Conservation (phyloP, 2,329 filamentous ascomycete species). For the Colletotrichum scovillei region DNA sequence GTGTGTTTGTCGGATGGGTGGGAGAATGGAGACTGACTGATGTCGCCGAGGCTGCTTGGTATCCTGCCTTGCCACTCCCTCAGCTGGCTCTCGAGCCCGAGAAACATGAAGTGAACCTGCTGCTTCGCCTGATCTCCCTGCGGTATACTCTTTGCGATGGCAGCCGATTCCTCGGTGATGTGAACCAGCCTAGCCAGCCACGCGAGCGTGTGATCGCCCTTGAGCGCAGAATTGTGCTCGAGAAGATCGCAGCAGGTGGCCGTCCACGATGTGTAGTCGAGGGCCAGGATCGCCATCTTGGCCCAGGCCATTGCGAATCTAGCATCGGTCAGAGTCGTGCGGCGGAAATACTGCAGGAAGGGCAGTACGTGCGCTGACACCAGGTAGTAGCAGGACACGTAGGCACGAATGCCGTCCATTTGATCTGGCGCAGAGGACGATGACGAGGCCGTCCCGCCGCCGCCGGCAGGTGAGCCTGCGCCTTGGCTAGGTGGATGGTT, state of each 20-base stretch:
- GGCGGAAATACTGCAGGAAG: conserved; percentile 29
- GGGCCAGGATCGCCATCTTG: conserved; percentile 42
- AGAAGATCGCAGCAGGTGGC: conserved; percentile 57
- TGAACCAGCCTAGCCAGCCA: conserved; percentile 57
- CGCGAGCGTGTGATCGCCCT: conserved; percentile 55
- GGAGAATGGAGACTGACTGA: conserved; percentile 36
- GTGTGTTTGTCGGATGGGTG: conserved; percentile 44
- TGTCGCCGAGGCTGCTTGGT: conserved; percentile 25
- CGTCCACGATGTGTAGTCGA: conserved; percentile 55
- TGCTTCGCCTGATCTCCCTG: conserved; percentile 47
- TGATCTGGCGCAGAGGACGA: conserved; percentile 42
- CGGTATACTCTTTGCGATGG: conserved; percentile 42
- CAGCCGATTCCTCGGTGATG: conserved; percentile 51
- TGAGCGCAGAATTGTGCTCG: conserved; percentile 47
- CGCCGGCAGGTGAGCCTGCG: conserved; percentile 29
- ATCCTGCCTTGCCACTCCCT: conserved; percentile 53
- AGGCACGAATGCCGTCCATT: conserved; percentile 57
- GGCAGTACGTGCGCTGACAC: conserved; percentile 51
- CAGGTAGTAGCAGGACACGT: conserved; percentile 57
- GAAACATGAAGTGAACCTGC: conserved; percentile 56
- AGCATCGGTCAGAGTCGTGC: conserved; percentile 18
- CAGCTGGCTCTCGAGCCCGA: conserved; percentile 60
- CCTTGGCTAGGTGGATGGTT: conserved; percentile 51
- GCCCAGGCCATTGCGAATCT: conserved; percentile 55
- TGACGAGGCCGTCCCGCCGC: background rate